phyloP scores from a whole-genome alignment of 2,329 filamentous ascomycete genomes.

The Alternaria triticimaculans region DNA sequence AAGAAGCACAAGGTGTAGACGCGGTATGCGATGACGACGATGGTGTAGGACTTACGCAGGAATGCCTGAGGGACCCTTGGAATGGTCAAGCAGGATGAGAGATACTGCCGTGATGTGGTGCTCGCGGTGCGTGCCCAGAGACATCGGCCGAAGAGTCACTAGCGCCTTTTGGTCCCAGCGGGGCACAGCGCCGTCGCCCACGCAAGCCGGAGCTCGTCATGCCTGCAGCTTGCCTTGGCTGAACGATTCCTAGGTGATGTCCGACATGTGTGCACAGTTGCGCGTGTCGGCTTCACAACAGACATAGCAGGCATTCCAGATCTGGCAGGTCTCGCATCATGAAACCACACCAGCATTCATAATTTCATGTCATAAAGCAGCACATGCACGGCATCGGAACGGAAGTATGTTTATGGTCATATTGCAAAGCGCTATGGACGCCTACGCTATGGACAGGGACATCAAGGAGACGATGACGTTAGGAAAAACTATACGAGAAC shows the following conservation, averaged over 20 bases:
- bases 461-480: constrained; percentile 3
- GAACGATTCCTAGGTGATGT: background rate
- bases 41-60: constrained; percentile 19
- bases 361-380: background rate
- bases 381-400: background rate
- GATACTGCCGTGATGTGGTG: constrained; percentile 31
- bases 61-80: constrained; percentile 13
- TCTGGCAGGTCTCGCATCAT: background rate
- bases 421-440: background rate
- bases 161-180: background rate
- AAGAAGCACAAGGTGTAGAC: background rate
- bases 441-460: background rate
- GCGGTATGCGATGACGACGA: background rate
- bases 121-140: constrained; percentile 13
- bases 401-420: background rate
- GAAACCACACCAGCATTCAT: background rate
- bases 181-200: background rate
- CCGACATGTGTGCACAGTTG: background rate
- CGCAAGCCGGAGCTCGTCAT: background rate
- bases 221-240: background rate
- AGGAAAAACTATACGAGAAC: background rate
- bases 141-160: background rate
- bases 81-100: constrained; percentile 29
- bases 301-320: background rate
- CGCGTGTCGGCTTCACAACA: background rate